Conservation (phyloP, 768 basidiomycete genomes). For the Serendipita vermifera region DNA sequence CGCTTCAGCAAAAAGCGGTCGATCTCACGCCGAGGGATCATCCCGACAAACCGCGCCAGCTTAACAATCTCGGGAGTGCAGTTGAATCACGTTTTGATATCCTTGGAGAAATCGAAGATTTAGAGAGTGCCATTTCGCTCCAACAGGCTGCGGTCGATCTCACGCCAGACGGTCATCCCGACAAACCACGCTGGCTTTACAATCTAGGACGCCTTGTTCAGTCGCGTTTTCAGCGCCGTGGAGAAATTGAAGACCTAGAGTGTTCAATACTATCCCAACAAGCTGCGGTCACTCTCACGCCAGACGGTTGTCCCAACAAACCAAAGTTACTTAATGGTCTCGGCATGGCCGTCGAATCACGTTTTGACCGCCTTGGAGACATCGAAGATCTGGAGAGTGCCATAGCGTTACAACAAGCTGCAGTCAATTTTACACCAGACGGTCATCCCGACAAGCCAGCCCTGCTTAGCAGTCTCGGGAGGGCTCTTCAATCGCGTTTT, state of each 20-base stretch:
- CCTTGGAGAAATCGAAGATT: slow-evolving; percentile 7
- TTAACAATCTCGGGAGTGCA: slow-evolving; percentile 11
- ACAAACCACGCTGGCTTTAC: slow-evolving; percentile 6
- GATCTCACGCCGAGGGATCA: slow-evolving; percentile 10
- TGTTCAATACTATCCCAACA: slow-evolving; percentile 1
- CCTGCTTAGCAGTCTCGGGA: slow-evolving; percentile 11
- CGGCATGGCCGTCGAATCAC: too few species aligned
- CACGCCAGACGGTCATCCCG: slow-evolving; percentile 13
- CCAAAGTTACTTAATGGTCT: too few species aligned
- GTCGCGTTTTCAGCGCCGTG: slow-evolving; percentile 12
- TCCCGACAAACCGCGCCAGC: slow-evolving; percentile 12
- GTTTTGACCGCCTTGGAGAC: slow-evolving; percentile 10
- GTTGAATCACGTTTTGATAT: slow-evolving; percentile 13
- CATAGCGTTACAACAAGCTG: slow-evolving; percentile 8
- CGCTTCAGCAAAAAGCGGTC: slow-evolving; percentile 6
- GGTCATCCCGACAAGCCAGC: slow-evolving; percentile 14
- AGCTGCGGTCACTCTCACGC: slow-evolving; percentile 12
- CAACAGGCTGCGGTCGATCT: slow-evolving; percentile 7
- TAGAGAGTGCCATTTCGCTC: background rate
- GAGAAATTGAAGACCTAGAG: slow-evolving; percentile 12
- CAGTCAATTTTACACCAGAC: slow-evolving; percentile 10
- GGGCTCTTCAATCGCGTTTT: slow-evolving; percentile 7
- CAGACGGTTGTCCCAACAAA: slow-evolving; percentile 8
- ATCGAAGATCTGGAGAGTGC: slow-evolving; percentile 13
- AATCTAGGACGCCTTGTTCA: slow-evolving; percentile 11